phyloP scores from a whole-genome alignment of 805 yeast genomes.

The Metschnikowia cubensis region DNA sequence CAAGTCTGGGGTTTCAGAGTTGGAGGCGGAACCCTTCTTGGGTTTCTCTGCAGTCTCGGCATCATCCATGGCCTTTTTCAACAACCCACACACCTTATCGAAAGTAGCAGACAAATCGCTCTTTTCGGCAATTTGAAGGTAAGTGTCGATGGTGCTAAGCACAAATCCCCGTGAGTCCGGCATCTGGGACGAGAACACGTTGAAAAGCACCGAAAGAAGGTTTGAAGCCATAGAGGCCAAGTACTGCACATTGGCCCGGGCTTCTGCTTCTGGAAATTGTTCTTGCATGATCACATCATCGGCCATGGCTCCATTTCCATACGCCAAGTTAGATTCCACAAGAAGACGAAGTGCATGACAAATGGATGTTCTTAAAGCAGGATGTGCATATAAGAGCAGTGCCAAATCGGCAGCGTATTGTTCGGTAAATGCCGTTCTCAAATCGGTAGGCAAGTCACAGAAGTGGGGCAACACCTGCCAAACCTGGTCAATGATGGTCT shows the following conservation, averaged over 20 bases:
- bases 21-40: conserved; percentile 13
- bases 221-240: conserved; percentile 67
- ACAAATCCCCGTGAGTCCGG: conserved; percentile 82
- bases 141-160: conserved; percentile 80
- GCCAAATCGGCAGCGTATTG: conserved; percentile 75
- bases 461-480: conserved; percentile 91
- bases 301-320: conserved; percentile 54
- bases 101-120: conserved; percentile 72
- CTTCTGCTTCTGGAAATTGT: conserved; percentile 53
- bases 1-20: conserved; percentile 41
- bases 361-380: conserved; percentile 71
- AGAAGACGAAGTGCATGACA: conserved; percentile 77
- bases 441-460: conserved; percentile 80
- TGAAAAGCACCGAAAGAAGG: conserved; percentile 80
- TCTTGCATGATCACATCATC: conserved; percentile 57
- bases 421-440: conserved; percentile 59
- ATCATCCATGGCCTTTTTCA: conserved; percentile 66
- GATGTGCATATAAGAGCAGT: conserved; percentile 68
- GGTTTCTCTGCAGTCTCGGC: conserved; percentile 18
- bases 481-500: conserved; percentile 83
- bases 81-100: conserved; percentile 76
- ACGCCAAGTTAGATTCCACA: conserved; percentile 70
- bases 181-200: conserved; percentile 85
- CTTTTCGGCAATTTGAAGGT: conserved; percentile 62
- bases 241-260: conserved; percentile 57